These are phyloP conservation scores for Candida pini DNA, from an alignment of 805 yeast species.

Conservation along the genomic window DNA sequence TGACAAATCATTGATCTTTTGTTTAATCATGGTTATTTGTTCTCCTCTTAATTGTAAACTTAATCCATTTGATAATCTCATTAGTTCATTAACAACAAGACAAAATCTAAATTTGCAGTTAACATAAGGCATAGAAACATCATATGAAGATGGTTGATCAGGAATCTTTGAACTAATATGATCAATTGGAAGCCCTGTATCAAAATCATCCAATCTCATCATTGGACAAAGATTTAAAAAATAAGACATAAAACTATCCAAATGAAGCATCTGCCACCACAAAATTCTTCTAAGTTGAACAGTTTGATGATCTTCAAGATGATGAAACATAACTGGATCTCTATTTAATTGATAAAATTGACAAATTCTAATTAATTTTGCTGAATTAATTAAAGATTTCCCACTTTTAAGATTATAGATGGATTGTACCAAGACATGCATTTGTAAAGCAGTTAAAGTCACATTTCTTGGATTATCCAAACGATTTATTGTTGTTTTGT, in stretches of 20 bases:
- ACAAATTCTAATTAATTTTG: conserved; percentile 20
- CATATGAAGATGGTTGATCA: no score
- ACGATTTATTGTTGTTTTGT: conserved; percentile 10
- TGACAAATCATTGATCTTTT: conserved; percentile 44
- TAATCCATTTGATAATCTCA: conserved; percentile 44
- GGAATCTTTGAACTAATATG: conserved; percentile 5
- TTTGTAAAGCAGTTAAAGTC: conserved; percentile 18
- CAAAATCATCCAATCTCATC: conserved; percentile 20
- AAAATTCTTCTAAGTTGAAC: conserved; percentile 49
- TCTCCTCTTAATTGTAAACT: conserved; percentile 34
- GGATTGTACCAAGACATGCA: conserved; percentile 20
- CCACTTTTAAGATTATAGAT: conserved; percentile 21
- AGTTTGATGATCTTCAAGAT: conserved; percentile 40
- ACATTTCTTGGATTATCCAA: conserved; percentile 20
- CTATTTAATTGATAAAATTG: conserved; percentile 40
- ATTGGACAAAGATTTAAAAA: conserved; percentile 19
- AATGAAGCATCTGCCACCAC: conserved; percentile 65
- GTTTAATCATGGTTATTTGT: conserved; percentile 40
- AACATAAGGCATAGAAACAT: conserved; percentile 9
- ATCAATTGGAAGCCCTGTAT: conserved; percentile 21
- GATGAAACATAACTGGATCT: conserved; percentile 52
- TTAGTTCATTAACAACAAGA: conserved; percentile 47
- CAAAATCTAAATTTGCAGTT: conserved; percentile 29
- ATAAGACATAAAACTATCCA: conserved; percentile 35
- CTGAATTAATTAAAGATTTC: conserved; percentile 17